A percentile compares a stretch with the other conserved stretches of the same genome.
phyloP scores from a whole-genome alignment of 768 basidiomycete species.

The Neoboletus brunneissimus region DNA sequence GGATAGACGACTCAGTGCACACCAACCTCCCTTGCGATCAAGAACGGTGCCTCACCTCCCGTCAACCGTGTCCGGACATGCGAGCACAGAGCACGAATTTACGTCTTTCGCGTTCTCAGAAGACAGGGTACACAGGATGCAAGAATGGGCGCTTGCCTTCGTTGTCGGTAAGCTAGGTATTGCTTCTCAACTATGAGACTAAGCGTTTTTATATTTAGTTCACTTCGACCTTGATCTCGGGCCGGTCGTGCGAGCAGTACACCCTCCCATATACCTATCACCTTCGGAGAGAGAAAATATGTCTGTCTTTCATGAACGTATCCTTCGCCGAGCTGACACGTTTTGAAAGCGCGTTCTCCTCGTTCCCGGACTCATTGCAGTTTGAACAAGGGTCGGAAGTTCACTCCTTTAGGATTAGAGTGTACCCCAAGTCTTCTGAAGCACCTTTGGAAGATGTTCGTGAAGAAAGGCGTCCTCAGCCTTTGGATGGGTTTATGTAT shows the following conservation, averaged over 20 bases:
- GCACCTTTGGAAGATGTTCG: slow-evolving; percentile 10
- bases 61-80: slow-evolving; percentile 28
- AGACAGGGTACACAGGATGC: slow-evolving; percentile 48
- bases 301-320: slow-evolving; percentile 36
- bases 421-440: slow-evolving; percentile 32
- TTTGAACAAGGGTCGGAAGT: slow-evolving; percentile 81
- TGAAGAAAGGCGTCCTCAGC: slow-evolving; percentile 34
- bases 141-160: slow-evolving; percentile 66
- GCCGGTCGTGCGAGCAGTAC: slow-evolving; percentile 69
- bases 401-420: slow-evolving; percentile 85
- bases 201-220: slow-evolving; percentile 41
- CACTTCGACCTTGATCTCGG: slow-evolving; percentile 90
- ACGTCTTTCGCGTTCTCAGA: slow-evolving; percentile 46
- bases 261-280: slow-evolving; percentile 62
- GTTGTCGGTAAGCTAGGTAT: slow-evolving; percentile 53
- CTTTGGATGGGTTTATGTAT: slow-evolving; percentile 67
- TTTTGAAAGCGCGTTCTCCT: slow-evolving; percentile 73
- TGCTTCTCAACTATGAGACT: background rate
- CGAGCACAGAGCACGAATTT: slow-evolving; percentile 38
- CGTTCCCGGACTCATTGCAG: slow-evolving; percentile 86
- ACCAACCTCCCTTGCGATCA: slow-evolving; percentile 40
- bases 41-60: slow-evolving; percentile 44
- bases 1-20: slow-evolving; percentile 9
- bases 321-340: slow-evolving; percentile 5
- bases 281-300: slow-evolving; percentile 78